Conservation (phyloP, 2,329 filamentous ascomycete species). For the Trichoderma aggressivum region DNA sequence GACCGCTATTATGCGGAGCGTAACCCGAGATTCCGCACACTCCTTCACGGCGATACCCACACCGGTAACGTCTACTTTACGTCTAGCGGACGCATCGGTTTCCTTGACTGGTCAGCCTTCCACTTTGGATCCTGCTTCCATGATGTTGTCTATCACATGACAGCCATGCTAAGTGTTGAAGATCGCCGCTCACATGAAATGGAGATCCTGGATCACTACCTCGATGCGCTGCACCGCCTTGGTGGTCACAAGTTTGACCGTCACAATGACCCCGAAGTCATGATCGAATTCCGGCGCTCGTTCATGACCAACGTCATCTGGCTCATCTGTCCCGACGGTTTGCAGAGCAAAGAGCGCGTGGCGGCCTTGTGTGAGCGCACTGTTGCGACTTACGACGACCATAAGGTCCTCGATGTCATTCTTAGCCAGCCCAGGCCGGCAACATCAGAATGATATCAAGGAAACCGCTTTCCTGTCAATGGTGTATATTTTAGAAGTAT, state of each 20-base stretch:
- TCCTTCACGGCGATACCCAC: slow-evolving; percentile 1
- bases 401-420: slow-evolving; percentile 7
- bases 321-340: background rate
- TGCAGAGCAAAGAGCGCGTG: background rate
- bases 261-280: slow-evolving; percentile 8
- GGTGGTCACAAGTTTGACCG: slow-evolving; percentile 8
- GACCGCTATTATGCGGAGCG: slow-evolving; percentile 6
- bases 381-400: slow-evolving; percentile 1
- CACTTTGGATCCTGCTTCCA: slow-evolving; percentile 10
- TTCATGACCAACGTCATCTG: slow-evolving; percentile 11
- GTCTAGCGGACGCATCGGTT: background rate
- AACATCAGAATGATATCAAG: background rate
- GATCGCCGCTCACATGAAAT: slow-evolving; percentile 5
- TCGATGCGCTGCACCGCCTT: slow-evolving; percentile 1
- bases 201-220: slow-evolving; percentile 5
- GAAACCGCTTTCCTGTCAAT: background rate
- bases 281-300: slow-evolving; percentile 2
- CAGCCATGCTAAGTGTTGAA: slow-evolving; percentile 1
- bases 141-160: slow-evolving; percentile 13
- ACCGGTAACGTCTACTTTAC: slow-evolving; percentile 4
- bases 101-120: slow-evolving; percentile 7
- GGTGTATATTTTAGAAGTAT: background rate
- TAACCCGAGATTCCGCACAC: slow-evolving; percentile 1
- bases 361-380: background rate
- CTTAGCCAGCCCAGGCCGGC: background rate